phyloP scores from a whole-genome alignment of 352 stramenopile species.

The Phytophthora foliorum region DNA sequence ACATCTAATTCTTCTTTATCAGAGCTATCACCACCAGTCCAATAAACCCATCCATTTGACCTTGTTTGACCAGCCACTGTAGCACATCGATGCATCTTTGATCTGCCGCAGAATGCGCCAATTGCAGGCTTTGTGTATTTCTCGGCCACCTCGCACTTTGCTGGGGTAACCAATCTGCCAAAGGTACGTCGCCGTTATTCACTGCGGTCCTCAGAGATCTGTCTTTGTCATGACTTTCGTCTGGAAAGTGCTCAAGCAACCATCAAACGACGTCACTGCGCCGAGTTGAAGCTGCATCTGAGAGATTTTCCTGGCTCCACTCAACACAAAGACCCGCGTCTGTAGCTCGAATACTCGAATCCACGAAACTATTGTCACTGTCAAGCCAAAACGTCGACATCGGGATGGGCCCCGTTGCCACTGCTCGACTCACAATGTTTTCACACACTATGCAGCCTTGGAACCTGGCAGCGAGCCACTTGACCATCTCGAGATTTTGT shows the following conservation, averaged over 20 bases:
- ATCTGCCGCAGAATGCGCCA: neutral
- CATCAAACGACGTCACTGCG: neutral
- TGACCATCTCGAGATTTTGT: conserved; percentile 6
- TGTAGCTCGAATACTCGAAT: neutral
- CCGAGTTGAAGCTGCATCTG: neutral
- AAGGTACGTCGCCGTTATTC: neutral
- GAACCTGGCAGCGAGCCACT: conserved; percentile 14
- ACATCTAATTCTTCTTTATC: neutral
- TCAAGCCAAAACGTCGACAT: conserved; percentile 19
- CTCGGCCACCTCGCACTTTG: neutral
- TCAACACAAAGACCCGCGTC: neutral
- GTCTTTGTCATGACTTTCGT: neutral
- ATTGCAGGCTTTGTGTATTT: neutral
- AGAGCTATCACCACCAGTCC: neutral
- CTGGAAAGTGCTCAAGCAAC: neutral
- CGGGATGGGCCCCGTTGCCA: neutral
- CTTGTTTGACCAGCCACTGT: neutral
- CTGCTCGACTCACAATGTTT: conserved; percentile 4
- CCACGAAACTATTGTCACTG: neutral
- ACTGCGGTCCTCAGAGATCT: neutral
- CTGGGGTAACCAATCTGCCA: neutral
- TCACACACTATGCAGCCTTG: neutral
- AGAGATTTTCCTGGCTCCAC: neutral
- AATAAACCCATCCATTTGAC: neutral
- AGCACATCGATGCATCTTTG: neutral